Percentiles rank a stretch among this genome's conserved stretches.
Conservation (phyloP, 2,329 filamentous ascomycete species). For the Mycocentrospora acerina region DNA sequence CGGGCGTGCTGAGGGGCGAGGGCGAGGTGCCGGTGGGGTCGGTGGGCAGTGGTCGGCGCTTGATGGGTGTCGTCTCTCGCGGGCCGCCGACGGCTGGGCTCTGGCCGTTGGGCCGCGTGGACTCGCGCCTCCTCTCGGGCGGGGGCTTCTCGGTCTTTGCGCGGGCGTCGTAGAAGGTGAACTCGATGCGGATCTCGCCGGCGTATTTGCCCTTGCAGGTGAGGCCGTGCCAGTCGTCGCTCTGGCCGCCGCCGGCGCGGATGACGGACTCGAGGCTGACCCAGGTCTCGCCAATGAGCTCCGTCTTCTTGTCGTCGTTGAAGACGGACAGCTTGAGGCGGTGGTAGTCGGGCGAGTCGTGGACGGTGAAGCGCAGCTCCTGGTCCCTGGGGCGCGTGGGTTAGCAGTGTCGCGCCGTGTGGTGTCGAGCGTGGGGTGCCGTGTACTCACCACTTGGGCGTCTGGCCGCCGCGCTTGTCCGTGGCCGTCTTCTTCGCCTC, state of each 20-base stretch:
- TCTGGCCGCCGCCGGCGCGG: conserved; percentile 84
- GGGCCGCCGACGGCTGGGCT: conserved; percentile 47
- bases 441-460: conserved; percentile 83
- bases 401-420: conserved; percentile 19
- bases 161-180: conserved; percentile 91
- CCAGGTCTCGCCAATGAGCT: conserved; percentile 93
- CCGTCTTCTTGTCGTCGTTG: conserved; percentile 97
- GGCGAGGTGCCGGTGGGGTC: conserved; percentile 64
- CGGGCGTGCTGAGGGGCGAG: conserved; percentile 32
- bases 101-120: conserved; percentile 35
- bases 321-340: conserved; percentile 95
- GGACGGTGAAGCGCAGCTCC: conserved; percentile 91
- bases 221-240: conserved; percentile 86
- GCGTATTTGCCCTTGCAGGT: conserved; percentile 93
- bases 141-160: conserved; percentile 74
- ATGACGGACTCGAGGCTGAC: conserved; percentile 81
- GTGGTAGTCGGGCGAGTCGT: conserved; percentile 95
- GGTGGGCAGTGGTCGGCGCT: conserved; percentile 79
- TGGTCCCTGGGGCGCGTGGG: conserved; percentile 76
- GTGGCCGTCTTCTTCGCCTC: conserved; percentile 97
- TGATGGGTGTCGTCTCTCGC: conserved; percentile 65
- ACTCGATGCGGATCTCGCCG: conserved; percentile 89
- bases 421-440: not conserved
- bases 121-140: conserved; percentile 55
- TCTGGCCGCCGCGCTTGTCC: conserved; percentile 91